A percentile compares a stretch with the other conserved stretches of the same genome.
Evolutionary conservation across 1,284 basidiomycete genomes (phyloP).

Genomic region (Rhizoctonia solani): DNA sequence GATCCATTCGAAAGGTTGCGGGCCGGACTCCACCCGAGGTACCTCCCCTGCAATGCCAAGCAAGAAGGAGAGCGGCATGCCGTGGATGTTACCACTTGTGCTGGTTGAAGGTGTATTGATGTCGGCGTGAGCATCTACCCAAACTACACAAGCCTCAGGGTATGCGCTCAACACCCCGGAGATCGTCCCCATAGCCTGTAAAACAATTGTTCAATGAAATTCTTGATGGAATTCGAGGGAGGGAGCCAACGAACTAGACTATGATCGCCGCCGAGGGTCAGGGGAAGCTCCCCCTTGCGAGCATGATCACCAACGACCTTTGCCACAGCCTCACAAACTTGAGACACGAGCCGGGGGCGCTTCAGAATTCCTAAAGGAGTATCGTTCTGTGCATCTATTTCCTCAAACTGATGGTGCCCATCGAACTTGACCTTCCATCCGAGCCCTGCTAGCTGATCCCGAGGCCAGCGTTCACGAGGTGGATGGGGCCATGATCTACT

Average conservation of each 20-base stretch:
- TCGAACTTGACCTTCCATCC: slow-evolving; percentile 91
- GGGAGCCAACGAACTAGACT: slow-evolving; percentile 72
- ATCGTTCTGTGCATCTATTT: slow-evolving; percentile 68
- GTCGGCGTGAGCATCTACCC: slow-evolving; percentile 94
- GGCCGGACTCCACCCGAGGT: slow-evolving; percentile 50
- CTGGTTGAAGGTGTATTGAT: slow-evolving; percentile 92
- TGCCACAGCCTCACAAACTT: slow-evolving; percentile 83
- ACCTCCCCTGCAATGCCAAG: slow-evolving; percentile 63
- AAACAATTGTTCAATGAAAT: slow-evolving; percentile 24
- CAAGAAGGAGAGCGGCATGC: slow-evolving; percentile 97
- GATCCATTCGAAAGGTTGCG: slow-evolving; percentile 69
- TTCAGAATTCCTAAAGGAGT: slow-evolving; percentile 86
- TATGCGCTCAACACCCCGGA: slow-evolving; percentile 71
- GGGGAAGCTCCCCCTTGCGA: slow-evolving; percentile 76
- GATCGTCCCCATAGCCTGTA: slow-evolving; percentile 88
- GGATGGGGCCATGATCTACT: slow-evolving; percentile 90
- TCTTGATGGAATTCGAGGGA: not conserved
- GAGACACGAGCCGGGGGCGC: slow-evolving; percentile 83
- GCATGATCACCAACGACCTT: slow-evolving; percentile 74
- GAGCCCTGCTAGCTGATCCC: slow-evolving; percentile 71
- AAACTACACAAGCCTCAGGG: slow-evolving; percentile 79
- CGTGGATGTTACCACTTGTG: slow-evolving; percentile 93
- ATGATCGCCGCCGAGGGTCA: slow-evolving; percentile 97
- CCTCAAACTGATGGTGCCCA: slow-evolving; percentile 86
- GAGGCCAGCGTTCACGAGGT: slow-evolving; percentile 84